Conservation (phyloP, 805 yeast species). For the Middelhovenomyces tepae region DNA sequence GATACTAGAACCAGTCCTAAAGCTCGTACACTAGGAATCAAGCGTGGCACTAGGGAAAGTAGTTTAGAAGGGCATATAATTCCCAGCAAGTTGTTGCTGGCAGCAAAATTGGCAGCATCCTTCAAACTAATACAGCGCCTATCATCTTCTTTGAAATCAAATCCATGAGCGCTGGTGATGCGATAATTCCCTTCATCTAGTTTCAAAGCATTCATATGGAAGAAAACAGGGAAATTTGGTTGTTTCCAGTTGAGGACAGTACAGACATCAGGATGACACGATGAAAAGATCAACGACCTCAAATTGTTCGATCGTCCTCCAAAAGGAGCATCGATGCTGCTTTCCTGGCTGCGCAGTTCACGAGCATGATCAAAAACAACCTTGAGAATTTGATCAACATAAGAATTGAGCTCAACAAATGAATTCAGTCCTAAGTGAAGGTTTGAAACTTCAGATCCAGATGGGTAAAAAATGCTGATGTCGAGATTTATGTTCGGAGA, state of each 20-base stretch:
- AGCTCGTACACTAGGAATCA: slow-evolving; percentile 65
- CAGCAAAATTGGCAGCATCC: slow-evolving; percentile 74
- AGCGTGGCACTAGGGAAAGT: slow-evolving; percentile 62
- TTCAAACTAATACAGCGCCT: slow-evolving; percentile 50
- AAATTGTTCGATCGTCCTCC: slow-evolving; percentile 21
- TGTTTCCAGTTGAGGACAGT: slow-evolving; percentile 96
- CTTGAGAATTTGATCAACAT: slow-evolving; percentile 64
- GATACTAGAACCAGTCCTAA: slow-evolving; percentile 83
- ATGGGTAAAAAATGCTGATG: slow-evolving; percentile 71
- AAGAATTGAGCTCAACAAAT: slow-evolving; percentile 52
- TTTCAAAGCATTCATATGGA: slow-evolving; percentile 48
- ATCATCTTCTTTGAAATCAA: slow-evolving; percentile 20
- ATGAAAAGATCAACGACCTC: slow-evolving; percentile 73
- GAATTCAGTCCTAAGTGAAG: slow-evolving; percentile 20
- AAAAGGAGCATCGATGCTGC: slow-evolving; percentile 20
- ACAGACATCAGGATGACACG: slow-evolving; percentile 83
- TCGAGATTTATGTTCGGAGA: slow-evolving; percentile 57
- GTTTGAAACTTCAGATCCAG: slow-evolving; percentile 25
- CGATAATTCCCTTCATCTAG: slow-evolving; percentile 6
- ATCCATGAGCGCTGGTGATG: slow-evolving; percentile 23
- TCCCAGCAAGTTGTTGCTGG: slow-evolving; percentile 77
- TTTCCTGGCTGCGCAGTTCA: slow-evolving; percentile 20
- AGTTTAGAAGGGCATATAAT: slow-evolving; percentile 66
- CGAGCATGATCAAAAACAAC: slow-evolving; percentile 72
- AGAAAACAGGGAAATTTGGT: slow-evolving; percentile 92